Percentiles rank a stretch among this genome's conserved stretches.
phyloP scores from a whole-genome alignment of 768 basidiomycete genomes.

The Fistulinella prunicolor region DNA sequence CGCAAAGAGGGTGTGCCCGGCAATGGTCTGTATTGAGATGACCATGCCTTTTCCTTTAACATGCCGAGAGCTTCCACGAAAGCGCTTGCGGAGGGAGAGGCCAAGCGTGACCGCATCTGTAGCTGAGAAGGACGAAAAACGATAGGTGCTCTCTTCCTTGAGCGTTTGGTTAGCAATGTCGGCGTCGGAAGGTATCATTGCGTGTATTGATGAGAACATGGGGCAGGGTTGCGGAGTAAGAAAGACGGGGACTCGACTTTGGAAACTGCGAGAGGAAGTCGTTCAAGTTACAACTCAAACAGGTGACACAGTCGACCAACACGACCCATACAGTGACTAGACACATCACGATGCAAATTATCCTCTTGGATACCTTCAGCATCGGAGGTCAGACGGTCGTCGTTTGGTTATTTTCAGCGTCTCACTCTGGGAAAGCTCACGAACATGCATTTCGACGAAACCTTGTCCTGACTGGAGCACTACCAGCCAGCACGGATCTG shows the following conservation, averaged over 20 bases:
- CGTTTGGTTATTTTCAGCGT: too few relatives aligned
- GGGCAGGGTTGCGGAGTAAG: constrained; percentile 12
- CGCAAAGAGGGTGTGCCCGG: constrained; percentile 75
- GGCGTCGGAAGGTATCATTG: constrained; percentile 63
- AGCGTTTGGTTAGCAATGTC: constrained; percentile 72
- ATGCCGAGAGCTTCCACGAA: constrained; percentile 68
- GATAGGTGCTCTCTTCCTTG: constrained; percentile 64
- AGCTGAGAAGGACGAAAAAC: constrained; percentile 72
- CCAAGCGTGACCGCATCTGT: constrained; percentile 79
- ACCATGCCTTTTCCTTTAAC: constrained; percentile 77
- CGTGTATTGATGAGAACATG: constrained; percentile 66
- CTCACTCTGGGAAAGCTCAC: too few relatives aligned
- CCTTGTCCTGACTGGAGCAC: too few relatives aligned
- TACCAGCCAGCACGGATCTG: too few relatives aligned
- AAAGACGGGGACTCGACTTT: too few relatives aligned
- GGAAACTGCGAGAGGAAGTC: too few relatives aligned
- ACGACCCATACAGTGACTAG: too few relatives aligned
- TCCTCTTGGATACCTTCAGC: too few relatives aligned
- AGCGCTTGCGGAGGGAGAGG: constrained; percentile 80
- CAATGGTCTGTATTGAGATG: constrained; percentile 75
- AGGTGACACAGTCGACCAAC: not conserved
- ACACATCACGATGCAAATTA: not conserved
- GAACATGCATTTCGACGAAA: too few relatives aligned
- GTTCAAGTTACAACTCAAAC: not conserved
- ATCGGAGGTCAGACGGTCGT: too few relatives aligned